Evolutionary conservation across 345 rosid species (phyloP).

Genomic region (Abelmoschus esculentus): DNA sequence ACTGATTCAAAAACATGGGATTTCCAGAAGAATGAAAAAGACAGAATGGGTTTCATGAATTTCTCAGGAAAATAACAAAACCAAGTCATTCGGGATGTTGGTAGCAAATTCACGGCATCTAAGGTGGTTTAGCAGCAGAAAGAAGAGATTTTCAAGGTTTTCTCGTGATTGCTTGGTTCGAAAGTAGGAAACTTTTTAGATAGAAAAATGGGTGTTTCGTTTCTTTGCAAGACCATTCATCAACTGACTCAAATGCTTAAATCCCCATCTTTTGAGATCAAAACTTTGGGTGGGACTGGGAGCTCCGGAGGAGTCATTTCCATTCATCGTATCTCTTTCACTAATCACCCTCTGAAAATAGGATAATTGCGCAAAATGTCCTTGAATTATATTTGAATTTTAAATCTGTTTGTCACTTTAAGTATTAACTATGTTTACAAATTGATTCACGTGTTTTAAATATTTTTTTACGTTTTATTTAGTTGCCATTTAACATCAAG

Average conservation of each 20-base stretch:
- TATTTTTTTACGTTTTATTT: too few relatives aligned
- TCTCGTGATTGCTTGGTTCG: slow-evolving; percentile 78
- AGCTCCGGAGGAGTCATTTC: too few relatives aligned
- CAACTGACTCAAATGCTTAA: background rate
- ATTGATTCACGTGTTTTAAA: too few relatives aligned
- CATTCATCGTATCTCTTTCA: too few relatives aligned
- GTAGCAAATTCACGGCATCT: slow-evolving; percentile 17
- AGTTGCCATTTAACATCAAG: too few relatives aligned
- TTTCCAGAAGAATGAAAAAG: slow-evolving; percentile 26
- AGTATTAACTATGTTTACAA: too few relatives aligned
- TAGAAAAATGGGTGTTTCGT: background rate
- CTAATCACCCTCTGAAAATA: too few relatives aligned
- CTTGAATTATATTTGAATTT: too few relatives aligned
- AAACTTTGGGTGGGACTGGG: too few relatives aligned
- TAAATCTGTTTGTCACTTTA: too few relatives aligned
- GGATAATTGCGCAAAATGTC: too few relatives aligned
- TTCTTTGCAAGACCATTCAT: background rate
- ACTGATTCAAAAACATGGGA: slow-evolving; percentile 91
- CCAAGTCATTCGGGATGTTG: background rate
- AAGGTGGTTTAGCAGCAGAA: slow-evolving; percentile 38
- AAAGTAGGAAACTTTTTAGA: slow-evolving; percentile 27
- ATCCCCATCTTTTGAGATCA: too few relatives aligned
- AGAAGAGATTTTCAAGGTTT: slow-evolving; percentile 59
- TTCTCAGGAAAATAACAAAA: slow-evolving; percentile 7
- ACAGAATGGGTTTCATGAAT: slow-evolving; percentile 49